A percentile compares a stretch with the other conserved stretches of the same genome.
These are phyloP conservation scores for Monosporascus sp. DNA, from an alignment of 2,329 filamentous ascomycete species.

Conservation along the genomic window DNA sequence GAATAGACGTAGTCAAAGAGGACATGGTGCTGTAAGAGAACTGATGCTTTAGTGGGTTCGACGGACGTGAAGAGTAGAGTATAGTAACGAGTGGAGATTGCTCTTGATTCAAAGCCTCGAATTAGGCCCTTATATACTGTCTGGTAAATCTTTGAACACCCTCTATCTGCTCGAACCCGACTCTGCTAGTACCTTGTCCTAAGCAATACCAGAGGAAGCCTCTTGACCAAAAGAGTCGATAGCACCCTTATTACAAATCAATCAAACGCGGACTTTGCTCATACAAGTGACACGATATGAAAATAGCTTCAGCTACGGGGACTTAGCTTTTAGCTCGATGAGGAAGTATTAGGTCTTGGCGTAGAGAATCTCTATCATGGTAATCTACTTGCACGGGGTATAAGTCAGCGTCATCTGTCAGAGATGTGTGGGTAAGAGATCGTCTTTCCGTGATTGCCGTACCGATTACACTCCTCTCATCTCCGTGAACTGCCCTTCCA, in stretches of 20 bases:
- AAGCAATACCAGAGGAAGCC: background rate
- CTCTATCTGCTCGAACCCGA: background rate
- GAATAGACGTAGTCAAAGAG: conserved; percentile 11
- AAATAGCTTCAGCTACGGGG: background rate
- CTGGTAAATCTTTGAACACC: background rate
- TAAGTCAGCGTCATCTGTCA: too few species aligned
- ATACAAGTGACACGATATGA: too few species aligned
- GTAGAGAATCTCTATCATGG: background rate
- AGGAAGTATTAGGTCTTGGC: conserved; percentile 1
- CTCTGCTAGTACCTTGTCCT: background rate
- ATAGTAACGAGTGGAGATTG: background rate
- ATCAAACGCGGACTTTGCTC: too few species aligned
- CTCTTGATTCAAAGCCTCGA: background rate
- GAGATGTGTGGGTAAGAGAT: too few species aligned
- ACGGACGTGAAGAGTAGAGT: background rate
- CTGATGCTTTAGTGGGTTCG: background rate
- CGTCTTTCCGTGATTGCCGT: too few species aligned
- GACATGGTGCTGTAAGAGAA: background rate
- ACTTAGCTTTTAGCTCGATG: background rate
- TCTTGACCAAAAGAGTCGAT: background rate
- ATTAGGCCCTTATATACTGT: background rate
- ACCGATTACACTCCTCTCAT: too few species aligned
- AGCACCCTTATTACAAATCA: background rate
- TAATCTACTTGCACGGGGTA: too few species aligned
- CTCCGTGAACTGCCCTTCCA: too few species aligned